Percentiles rank a stretch among this genome's conserved stretches.
These are phyloP conservation scores for Ramichloridium luteum DNA, from an alignment of 2,329 filamentous ascomycete genomes.

Conservation along the genomic window DNA sequence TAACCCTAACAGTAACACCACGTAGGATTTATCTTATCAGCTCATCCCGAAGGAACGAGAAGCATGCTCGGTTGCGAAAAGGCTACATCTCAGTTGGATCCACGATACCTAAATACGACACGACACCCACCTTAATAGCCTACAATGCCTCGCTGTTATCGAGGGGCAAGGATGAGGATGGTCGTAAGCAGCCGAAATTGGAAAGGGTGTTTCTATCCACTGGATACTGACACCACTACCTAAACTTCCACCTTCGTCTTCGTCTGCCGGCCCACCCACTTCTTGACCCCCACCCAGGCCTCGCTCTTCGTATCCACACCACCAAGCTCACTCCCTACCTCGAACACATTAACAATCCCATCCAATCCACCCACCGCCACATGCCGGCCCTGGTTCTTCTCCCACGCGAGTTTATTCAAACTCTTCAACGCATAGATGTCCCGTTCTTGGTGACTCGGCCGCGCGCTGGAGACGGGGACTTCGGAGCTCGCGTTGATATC, in stretches of 20 bases:
- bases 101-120: too few relatives aligned
- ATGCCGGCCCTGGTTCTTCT: conserved; percentile 73
- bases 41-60: too few relatives aligned
- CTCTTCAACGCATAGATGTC: conserved; percentile 47
- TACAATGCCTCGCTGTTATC: too few relatives aligned
- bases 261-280: conserved; percentile 51
- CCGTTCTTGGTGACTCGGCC: conserved; percentile 27
- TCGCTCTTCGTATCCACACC: conserved; percentile 73
- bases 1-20: too few relatives aligned
- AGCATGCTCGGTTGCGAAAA: too few relatives aligned
- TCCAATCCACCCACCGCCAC: conserved; percentile 87
- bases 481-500: conserved; percentile 87
- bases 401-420: conserved; percentile 91
- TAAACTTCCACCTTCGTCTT: conserved; percentile 15
- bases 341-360: conserved; percentile 81
- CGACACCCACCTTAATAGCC: too few relatives aligned
- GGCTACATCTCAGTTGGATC: too few relatives aligned
- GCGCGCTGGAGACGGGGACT: conserved; percentile 70
- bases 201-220: too few relatives aligned
- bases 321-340: conserved; percentile 70
- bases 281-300: conserved; percentile 90
- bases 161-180: too few relatives aligned
- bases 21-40: too few relatives aligned
- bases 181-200: too few relatives aligned
- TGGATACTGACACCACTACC: conserved; percentile 4